These are phyloP conservation scores for Ramularia collo-cygni DNA, from an alignment of 2,329 filamentous ascomycete species.

Conservation along the genomic window DNA sequence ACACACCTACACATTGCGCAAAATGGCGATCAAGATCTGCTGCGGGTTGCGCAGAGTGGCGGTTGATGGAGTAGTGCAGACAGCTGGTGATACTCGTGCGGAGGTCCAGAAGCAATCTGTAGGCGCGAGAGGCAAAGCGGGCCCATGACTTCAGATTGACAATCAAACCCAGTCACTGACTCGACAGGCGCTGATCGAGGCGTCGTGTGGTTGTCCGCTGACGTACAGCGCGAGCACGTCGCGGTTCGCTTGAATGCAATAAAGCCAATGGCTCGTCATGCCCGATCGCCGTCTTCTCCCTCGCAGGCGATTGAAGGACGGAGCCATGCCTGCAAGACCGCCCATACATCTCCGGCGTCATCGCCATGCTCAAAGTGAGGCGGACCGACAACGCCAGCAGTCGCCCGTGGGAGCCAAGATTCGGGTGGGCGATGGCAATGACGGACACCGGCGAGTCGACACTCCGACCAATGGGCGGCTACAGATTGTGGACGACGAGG, in stretches of 20 bases:
- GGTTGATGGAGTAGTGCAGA: too few species aligned
- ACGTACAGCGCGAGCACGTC: too few species aligned
- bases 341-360: conserved; percentile 13
- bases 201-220: too few species aligned
- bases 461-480: conserved; percentile 14
- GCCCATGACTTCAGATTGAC: neutral
- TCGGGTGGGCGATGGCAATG: conserved; percentile 14
- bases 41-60: too few species aligned
- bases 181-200: conserved; percentile 1
- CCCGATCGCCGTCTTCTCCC: conserved; percentile 22
- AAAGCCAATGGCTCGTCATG: conserved; percentile 19
- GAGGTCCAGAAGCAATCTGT: too few species aligned
- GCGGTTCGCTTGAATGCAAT: too few species aligned
- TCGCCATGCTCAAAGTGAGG: conserved; percentile 7
- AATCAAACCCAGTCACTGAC: conserved; percentile 2
- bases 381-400: conserved; percentile 4
- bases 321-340: conserved; percentile 14
- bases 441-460: conserved; percentile 13
- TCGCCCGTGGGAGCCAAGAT: conserved; percentile 14
- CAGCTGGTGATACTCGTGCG: too few species aligned
- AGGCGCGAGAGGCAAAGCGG: too few species aligned
- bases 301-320: conserved; percentile 20
- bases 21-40: too few species aligned
- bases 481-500: conserved; percentile 18
- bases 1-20: too few species aligned